phyloP scores from a whole-genome alignment of 495 filamentous ascomycete species.

The Diplogelasinospora grovesii region DNA sequence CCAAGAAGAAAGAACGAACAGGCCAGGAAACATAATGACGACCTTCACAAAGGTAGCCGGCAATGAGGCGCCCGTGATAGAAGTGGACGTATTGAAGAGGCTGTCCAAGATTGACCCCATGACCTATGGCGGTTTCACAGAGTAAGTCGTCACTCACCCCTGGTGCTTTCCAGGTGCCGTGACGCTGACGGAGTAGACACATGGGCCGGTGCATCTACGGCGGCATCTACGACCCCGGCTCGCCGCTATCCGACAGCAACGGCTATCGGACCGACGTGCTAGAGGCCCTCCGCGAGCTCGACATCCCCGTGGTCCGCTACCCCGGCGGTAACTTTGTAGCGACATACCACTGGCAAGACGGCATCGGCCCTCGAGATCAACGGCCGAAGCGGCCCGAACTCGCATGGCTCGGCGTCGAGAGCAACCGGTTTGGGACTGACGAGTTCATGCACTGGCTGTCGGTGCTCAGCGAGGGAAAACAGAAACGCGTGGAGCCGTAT shows the following conservation, averaged over 20 bases:
- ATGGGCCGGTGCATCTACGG: constrained; percentile 84
- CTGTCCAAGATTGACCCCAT: constrained; percentile 8
- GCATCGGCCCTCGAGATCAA: constrained; percentile 62
- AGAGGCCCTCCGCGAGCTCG: constrained; percentile 58
- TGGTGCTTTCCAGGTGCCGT: background rate
- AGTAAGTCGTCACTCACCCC: constrained; percentile 3
- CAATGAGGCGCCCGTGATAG: too few relatives aligned
- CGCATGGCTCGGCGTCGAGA: constrained; percentile 68
- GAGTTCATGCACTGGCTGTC: constrained; percentile 79
- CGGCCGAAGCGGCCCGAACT: constrained; percentile 63
- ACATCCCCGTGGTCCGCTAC: constrained; percentile 69
- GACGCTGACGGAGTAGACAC: constrained; percentile 43
- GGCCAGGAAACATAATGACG: too few relatives aligned
- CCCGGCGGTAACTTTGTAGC: constrained; percentile 77
- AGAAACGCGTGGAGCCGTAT: constrained; percentile 72
- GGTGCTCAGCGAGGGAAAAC: constrained; percentile 46
- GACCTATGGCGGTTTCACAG: constrained; percentile 37
- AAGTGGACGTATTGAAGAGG: too few relatives aligned
- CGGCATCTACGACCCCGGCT: constrained; percentile 71
- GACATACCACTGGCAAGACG: constrained; percentile 79
- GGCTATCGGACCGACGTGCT: constrained; percentile 74
- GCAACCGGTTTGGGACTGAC: constrained; percentile 73
- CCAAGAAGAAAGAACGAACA: too few relatives aligned
- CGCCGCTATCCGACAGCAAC: constrained; percentile 61
- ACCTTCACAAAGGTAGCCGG: too few relatives aligned